Evolutionary conservation across 1,139 yeast species (phyloP), one percentile per base, ranked within the genome.

Genomic region (Protomyces lactucae-debilis): DNA sequence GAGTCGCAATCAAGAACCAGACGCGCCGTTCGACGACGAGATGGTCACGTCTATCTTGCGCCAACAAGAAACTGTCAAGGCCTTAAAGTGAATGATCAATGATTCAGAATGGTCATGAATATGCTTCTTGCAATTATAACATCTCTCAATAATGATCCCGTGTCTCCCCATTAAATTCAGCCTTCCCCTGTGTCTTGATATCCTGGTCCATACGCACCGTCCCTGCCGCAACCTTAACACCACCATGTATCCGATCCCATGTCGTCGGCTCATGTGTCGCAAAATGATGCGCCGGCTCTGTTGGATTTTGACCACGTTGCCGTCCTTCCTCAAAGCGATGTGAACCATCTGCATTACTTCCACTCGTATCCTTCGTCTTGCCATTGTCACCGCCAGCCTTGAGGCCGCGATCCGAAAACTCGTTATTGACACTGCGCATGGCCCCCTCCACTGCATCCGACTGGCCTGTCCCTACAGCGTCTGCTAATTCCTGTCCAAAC

Each of bases 231-330:
- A 59, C 32, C 35, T 59, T 59, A 35, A 18, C 23, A 28, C 52
- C 63, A 12, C 63, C 63, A 52, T 59, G 63, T 10, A 59, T 52
- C 10, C 63, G 56, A 21, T 59, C 63, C 32, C 54, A 55, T 1
- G 52, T 3, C 5, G 52, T 59, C 12, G 63, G 63, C 35, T 46
- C 39, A 40, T 59, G 63, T 18, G 43, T 40, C 16, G 23, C 46
- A 39, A 59, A 59, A 40, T 59, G 63, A 32, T 59, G 63, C 18
- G 63, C 63, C 3, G 63, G 63, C 35, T 59, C 63, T 23, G 53
- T 39, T n/a, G 46, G 45, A 35, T 59, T 55, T 9, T 55, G 43
- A 14, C 63, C 63, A 37, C 63, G 28, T 51, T 59, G 63, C 36
- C 63, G 52, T 1, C 63, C 63, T 18, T 28, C 35, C 2, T 52